These are phyloP conservation scores for Beauveria caledonica DNA, from an alignment of 2,329 filamentous ascomycete species.

Conservation along the genomic window DNA sequence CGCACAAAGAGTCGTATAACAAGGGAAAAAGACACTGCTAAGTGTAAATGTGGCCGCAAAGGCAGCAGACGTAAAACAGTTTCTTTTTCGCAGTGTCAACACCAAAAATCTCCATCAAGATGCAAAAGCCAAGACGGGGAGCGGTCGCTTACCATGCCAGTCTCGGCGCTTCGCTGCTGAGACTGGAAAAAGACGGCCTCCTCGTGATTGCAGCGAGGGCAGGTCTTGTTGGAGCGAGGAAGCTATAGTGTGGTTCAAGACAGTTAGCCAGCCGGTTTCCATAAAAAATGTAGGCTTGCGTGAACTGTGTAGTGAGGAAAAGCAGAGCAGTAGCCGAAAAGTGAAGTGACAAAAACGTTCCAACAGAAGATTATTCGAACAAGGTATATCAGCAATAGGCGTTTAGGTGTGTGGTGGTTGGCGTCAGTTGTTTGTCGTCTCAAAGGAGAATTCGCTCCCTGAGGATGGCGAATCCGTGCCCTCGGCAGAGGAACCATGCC, in stretches of 20 bases:
- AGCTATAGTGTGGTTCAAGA: constrained; percentile 53
- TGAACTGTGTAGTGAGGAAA: background rate
- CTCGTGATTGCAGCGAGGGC: constrained; percentile 74
- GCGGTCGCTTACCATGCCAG: constrained; percentile 75
- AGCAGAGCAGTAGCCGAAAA: background rate
- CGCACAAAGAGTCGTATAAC: constrained; percentile 1
- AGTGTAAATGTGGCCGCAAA: constrained; percentile 81
- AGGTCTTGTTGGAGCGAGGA: constrained; percentile 78
- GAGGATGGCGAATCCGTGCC: background rate
- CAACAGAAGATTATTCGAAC: background rate
- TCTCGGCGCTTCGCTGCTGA: constrained; percentile 92
- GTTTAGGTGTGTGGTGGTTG: background rate
- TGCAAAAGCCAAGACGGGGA: background rate
- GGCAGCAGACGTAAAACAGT: constrained; percentile 90
- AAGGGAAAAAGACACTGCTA: constrained; percentile 26
- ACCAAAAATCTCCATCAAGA: background rate
- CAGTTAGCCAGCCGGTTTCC: constrained; percentile 35
- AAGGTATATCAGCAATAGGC: background rate
- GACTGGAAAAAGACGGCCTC: constrained; percentile 99
- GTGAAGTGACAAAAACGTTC: background rate
- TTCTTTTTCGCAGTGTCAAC: constrained; percentile 44
- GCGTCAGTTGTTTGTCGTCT: background rate
- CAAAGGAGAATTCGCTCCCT: background rate
- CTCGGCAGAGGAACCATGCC: background rate
- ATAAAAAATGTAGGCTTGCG: constrained; percentile 12